Evolutionary conservation across 108 stramenopile species (phyloP), one percentile per base, ranked within the genome.

Genomic region (Epithemia pelagica): DNA sequence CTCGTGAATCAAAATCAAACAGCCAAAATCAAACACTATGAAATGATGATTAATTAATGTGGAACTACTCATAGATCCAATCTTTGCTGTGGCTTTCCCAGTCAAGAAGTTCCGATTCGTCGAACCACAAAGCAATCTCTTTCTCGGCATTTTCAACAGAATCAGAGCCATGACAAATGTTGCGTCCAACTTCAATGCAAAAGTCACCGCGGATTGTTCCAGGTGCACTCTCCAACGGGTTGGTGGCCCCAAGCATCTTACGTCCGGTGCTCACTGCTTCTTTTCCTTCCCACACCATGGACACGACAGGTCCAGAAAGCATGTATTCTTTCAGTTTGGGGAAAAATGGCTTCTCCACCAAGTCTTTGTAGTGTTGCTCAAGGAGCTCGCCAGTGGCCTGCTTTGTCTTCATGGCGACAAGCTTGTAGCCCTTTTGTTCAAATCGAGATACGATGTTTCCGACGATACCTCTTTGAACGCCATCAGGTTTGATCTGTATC

Each of bases 391-490:
- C 73, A 8, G 87, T 79, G 31, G 97, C 87, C 79, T 74, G 65
- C 64, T 75, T 75, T 59, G 91, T 92, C 84, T 98, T 98, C 87
- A 96, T 79, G 56, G 90, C 97, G 31, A 78, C 71, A n/a, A 98
- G 83, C 77, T 94, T 87, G 79, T 89, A 95, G 73, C 80, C 99
- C 78, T 91, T 96, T 67, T 78, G 71, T 75, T 97, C 96, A 71
- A 99, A 99, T 46, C 99, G 93, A 61, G 78, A 80, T 86, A 98
- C 90, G 79, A 99, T 97, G 68, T 97, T 92, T 25, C 96, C 96
- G 33, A 97, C 86, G 55, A 98, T 80, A 58, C 95, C 95, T 61
- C 99, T 90, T 80, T 98, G 97, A 59, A 99, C 97, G 31, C 97
- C 99, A 71, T 99, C 99, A 52, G 99, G 99, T 86, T 99, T 97